Percentiles rank a stretch among this genome's conserved stretches.
Conservation (phyloP, 2,329 filamentous ascomycete genomes). For the Beauveria brongniartii region DNA sequence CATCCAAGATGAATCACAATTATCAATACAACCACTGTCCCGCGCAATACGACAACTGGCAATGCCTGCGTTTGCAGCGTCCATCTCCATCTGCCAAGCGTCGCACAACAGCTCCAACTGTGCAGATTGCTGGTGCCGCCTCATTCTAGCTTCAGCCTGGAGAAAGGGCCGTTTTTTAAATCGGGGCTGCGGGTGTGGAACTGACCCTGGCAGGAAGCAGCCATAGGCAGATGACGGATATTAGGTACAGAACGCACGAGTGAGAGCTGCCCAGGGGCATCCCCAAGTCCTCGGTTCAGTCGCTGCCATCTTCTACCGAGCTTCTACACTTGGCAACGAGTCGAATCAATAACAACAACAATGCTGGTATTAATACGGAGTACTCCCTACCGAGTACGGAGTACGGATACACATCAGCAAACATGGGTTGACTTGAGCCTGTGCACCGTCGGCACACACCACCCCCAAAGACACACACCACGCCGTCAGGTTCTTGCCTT, state of each 20-base stretch:
- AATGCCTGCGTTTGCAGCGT: background rate
- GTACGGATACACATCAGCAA: background rate
- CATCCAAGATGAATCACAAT: background rate
- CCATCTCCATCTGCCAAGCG: background rate
- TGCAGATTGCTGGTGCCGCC: background rate
- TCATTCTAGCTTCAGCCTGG: background rate
- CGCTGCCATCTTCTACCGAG: background rate
- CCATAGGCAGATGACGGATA: background rate
- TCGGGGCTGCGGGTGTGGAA: background rate
- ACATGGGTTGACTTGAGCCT: background rate
- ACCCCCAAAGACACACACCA: background rate
- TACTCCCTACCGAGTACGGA: background rate
- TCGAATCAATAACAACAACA: background rate
- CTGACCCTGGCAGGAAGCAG: background rate
- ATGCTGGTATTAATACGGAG: background rate
- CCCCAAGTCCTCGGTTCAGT: background rate
- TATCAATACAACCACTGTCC: background rate
- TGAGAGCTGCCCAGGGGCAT: background rate
- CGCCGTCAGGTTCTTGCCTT: background rate
- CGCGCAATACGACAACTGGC: background rate
- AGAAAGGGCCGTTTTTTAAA: conserved; percentile 5
- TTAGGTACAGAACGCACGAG: background rate
- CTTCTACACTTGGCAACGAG: background rate
- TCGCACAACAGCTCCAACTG: background rate
- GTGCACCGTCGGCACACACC: background rate